A percentile compares a stretch with the other conserved stretches of the same genome.
Evolutionary conservation across 768 basidiomycete species (phyloP).

Genomic region (Boletus sp.): DNA sequence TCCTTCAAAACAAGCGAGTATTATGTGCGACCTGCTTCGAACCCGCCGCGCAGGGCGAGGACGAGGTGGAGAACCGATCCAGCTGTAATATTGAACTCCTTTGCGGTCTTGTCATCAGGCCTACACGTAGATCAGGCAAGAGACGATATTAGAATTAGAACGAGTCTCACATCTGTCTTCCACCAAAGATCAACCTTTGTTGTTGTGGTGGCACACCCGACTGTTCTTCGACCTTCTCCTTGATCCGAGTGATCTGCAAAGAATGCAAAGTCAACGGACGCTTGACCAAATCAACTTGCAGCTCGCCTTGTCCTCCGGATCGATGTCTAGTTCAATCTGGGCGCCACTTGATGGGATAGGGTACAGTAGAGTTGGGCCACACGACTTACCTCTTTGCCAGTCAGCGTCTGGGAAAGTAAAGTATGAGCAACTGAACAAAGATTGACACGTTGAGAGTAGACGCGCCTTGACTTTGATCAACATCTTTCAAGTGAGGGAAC

Average conservation of each 20-base stretch:
- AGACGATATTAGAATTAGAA: not conserved
- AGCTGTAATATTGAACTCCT: constrained; percentile 77
- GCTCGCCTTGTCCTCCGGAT: constrained; percentile 79
- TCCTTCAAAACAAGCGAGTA: constrained; percentile 14
- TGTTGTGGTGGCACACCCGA: constrained; percentile 96
- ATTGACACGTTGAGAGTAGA: not conserved
- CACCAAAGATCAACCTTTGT: constrained; percentile 90
- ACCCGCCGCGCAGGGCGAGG: constrained; percentile 90
- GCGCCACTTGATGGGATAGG: constrained; percentile 11
- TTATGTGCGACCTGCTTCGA: constrained; percentile 32
- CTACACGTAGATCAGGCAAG: constrained; percentile 39
- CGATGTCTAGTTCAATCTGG: constrained; percentile 95
- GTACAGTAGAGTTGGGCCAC: not conserved
- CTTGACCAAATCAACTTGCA: not conserved
- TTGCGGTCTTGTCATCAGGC: constrained; percentile 88
- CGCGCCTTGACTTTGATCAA: constrained; percentile 28
- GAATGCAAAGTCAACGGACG: not conserved
- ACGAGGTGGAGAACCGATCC: constrained; percentile 93
- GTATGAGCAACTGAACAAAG: not conserved
- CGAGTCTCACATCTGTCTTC: constrained; percentile 82
- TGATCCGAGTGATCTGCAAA: constrained; percentile 83
- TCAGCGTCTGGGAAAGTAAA: constrained; percentile 44
- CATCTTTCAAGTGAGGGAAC: constrained; percentile 15
- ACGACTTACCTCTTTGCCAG: constrained; percentile 85
- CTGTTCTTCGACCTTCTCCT: constrained; percentile 98